Conservation (phyloP, 164 flowering plant species). For the Liquidambar formosana region DNA sequence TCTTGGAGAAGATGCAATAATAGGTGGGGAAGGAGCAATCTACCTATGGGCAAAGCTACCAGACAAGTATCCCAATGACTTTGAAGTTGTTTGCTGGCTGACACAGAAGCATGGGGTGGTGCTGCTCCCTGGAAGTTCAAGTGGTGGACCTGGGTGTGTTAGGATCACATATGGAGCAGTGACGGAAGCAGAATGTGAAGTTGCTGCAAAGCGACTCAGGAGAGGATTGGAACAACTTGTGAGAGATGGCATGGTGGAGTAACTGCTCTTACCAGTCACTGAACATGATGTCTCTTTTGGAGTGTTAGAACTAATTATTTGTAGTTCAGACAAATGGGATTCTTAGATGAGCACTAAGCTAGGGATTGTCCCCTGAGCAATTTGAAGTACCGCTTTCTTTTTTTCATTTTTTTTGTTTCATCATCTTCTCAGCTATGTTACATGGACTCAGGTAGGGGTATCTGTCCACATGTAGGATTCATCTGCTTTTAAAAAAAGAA, state of each 20-base stretch:
- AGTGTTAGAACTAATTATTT: not conserved
- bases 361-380: not conserved
- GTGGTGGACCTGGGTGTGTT: slow-evolving; percentile 65
- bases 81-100: slow-evolving; percentile 66
- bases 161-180: slow-evolving; percentile 71
- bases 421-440: too few species aligned
- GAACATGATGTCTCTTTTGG: not conserved
- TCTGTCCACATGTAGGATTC: too few species aligned
- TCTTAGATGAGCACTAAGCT: not conserved
- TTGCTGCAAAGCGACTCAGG: slow-evolving; percentile 57
- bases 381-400: not conserved
- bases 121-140: slow-evolving; percentile 61
- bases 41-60: slow-evolving; percentile 82
- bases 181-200: slow-evolving; percentile 44
- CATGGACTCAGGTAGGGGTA: too few species aligned
- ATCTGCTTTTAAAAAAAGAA: too few species aligned
- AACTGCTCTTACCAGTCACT: not conserved
- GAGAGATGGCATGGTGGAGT: slow-evolving; percentile 55
- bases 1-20: slow-evolving; percentile 59
- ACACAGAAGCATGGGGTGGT: slow-evolving; percentile 54
- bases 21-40: slow-evolving; percentile 85
- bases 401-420: too few species aligned
- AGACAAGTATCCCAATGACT: slow-evolving; percentile 48
- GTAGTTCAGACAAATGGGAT: not conserved
- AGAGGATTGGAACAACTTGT: slow-evolving; percentile 68